A percentile compares a stretch with the other conserved stretches of the same genome.
phyloP scores from a whole-genome alignment of 2,329 filamentous ascomycete species.

The Didymellaceae sp. region DNA sequence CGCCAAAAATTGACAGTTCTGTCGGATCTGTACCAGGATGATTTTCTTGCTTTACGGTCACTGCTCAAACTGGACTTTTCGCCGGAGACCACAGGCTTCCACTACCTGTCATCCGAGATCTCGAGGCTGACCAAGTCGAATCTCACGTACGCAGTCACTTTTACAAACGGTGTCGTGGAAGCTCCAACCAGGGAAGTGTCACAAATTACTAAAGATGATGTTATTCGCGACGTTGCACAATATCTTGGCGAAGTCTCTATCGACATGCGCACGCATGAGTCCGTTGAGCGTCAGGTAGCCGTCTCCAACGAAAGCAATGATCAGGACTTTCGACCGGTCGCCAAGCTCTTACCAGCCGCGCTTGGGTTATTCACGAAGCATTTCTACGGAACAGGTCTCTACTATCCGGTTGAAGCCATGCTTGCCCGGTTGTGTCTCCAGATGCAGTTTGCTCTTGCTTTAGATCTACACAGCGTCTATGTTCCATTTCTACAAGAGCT shows the following conservation, averaged over 20 bases:
- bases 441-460: neutral
- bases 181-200: neutral
- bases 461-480: conserved; percentile 8
- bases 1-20: neutral
- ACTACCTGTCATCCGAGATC: neutral
- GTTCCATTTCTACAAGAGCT: conserved; percentile 8
- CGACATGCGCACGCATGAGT: conserved; percentile 1
- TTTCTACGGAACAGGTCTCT: neutral
- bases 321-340: neutral
- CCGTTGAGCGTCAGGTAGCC: neutral
- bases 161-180: conserved; percentile 1
- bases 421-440: neutral
- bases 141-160: neutral
- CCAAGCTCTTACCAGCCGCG: conserved; percentile 4
- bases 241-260: conserved; percentile 5
- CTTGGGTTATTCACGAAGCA: conserved; percentile 7
- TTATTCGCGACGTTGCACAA: conserved; percentile 3
- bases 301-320: neutral
- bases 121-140: conserved; percentile 10
- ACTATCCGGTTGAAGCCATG: conserved; percentile 1
- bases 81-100: neutral
- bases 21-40: conserved; percentile 3
- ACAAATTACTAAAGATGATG: neutral
- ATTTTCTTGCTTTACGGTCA: conserved; percentile 1
- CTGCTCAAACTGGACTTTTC: conserved; percentile 7